A percentile compares a stretch with the other conserved stretches of the same genome.
Conservation (phyloP, 2,329 filamentous ascomycete genomes). For the Cladosporium oxysporum region DNA sequence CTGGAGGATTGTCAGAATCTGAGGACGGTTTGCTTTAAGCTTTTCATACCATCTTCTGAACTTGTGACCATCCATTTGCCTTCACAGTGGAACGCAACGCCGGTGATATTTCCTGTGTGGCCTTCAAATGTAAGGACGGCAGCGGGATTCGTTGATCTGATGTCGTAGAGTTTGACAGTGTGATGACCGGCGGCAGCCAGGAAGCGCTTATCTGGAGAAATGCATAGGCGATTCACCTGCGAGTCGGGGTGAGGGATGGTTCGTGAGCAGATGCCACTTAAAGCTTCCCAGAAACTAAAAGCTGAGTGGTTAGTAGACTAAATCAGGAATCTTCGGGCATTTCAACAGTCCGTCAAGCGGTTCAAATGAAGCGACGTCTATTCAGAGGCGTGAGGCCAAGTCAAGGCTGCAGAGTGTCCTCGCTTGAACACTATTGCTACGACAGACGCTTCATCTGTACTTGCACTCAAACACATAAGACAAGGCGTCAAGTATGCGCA, state of each 20-base stretch:
- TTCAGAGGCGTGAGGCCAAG: background rate
- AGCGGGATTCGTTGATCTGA: conserved; percentile 96
- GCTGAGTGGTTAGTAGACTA: background rate
- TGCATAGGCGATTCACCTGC: conserved; percentile 96
- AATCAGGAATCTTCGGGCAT: background rate
- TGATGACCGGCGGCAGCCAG: conserved; percentile 80
- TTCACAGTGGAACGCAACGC: conserved; percentile 96
- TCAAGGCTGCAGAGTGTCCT: background rate
- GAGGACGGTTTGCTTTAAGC: background rate
- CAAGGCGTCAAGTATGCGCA: background rate
- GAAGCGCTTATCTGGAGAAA: conserved; percentile 96
- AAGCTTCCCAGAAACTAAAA: conserved; percentile 90
- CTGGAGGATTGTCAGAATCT: conserved; percentile 23
- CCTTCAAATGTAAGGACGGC: conserved; percentile 92
- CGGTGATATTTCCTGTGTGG: conserved; percentile 93
- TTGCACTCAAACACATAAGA: background rate
- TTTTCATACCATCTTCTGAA: conserved; percentile 73
- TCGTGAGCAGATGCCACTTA: conserved; percentile 95
- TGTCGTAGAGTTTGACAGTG: conserved; percentile 96
- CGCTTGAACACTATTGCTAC: background rate
- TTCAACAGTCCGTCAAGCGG: background rate
- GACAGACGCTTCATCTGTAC: background rate
- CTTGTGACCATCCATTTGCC: conserved; percentile 99
- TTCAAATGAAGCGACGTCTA: background rate
- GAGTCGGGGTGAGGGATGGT: conserved; percentile 98